A percentile compares a stretch with the other conserved stretches of the same genome.
phyloP scores from a whole-genome alignment of 768 basidiomycete genomes.

The Agaricus subrufescens region DNA sequence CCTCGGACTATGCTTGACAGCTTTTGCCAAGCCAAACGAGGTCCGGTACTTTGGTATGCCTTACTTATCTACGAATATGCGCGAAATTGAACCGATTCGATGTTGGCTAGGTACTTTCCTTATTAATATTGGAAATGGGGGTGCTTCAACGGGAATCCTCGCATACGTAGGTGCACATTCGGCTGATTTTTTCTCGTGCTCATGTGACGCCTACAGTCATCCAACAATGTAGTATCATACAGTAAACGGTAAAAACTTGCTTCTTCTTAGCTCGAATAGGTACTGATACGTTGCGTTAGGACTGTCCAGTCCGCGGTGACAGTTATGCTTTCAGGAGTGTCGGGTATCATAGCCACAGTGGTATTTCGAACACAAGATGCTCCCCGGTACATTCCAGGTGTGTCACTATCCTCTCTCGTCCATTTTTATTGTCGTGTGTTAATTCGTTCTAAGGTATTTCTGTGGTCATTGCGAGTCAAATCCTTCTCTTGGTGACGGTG shows the following conservation, averaged over 20 bases:
- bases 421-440: background rate
- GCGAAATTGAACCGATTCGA: background rate
- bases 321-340: constrained; percentile 5
- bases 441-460: constrained; percentile 3
- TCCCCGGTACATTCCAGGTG: constrained; percentile 20
- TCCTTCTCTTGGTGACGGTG: constrained; percentile 6
- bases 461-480: constrained; percentile 2
- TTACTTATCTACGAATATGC: too few species aligned
- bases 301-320: constrained; percentile 9
- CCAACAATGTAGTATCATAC: constrained; percentile 11
- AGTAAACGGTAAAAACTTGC: constrained; percentile 15
- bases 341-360: constrained; percentile 8
- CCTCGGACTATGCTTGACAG: constrained; percentile 4
- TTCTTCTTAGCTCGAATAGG: background rate
- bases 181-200: background rate
- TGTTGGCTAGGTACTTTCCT: constrained; percentile 6
- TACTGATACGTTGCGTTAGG: constrained; percentile 12
- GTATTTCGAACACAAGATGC: constrained; percentile 9
- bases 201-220: background rate
- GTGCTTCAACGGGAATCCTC: constrained; percentile 6
- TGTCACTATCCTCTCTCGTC: background rate
- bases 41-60: constrained; percentile 7
- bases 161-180: constrained; percentile 4
- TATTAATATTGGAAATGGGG: constrained; percentile 7
- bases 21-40: constrained; percentile 5